Conservation (phyloP, 2,329 filamentous ascomycete species). For the Fusarium subtropicale region DNA sequence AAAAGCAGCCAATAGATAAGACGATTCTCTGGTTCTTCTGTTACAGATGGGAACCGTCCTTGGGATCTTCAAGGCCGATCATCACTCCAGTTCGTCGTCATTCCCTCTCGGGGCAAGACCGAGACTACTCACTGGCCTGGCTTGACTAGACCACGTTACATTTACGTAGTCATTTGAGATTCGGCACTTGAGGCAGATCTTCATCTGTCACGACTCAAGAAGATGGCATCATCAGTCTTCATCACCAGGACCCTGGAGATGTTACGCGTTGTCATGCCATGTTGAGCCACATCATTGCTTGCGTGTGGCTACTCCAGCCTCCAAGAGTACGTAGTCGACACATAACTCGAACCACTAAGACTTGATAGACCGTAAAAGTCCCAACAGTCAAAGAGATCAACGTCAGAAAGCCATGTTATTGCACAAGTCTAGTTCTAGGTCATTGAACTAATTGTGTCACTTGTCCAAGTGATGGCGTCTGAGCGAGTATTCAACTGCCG, state of each 20-base stretch:
- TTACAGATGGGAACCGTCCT: slow-evolving; percentile 2
- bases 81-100: slow-evolving; percentile 24
- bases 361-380: neutral
- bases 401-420: slow-evolving; percentile 25
- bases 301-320: slow-evolving; percentile 21
- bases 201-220: neutral
- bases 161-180: neutral
- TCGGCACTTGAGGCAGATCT: slow-evolving; percentile 22
- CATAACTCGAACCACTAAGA: neutral
- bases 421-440: slow-evolving; percentile 8
- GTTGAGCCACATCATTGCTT: slow-evolving; percentile 11
- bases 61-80: slow-evolving; percentile 20
- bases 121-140: neutral
- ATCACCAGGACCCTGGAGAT: neutral
- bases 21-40: slow-evolving; percentile 1
- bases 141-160: slow-evolving; percentile 6
- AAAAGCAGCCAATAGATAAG: slow-evolving; percentile 22
- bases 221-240: slow-evolving; percentile 7
- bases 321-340: slow-evolving; percentile 21
- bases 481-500: slow-evolving; percentile 1
- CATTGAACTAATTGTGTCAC: slow-evolving; percentile 23
- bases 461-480: slow-evolving; percentile 15
- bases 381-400: slow-evolving; percentile 9
- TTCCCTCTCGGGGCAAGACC: slow-evolving; percentile 2
- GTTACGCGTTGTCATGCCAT: slow-evolving; percentile 24